These are phyloP conservation scores for Suhomyces wounanorum DNA, from an alignment of 1,139 yeast species.

Conservation along the genomic window DNA sequence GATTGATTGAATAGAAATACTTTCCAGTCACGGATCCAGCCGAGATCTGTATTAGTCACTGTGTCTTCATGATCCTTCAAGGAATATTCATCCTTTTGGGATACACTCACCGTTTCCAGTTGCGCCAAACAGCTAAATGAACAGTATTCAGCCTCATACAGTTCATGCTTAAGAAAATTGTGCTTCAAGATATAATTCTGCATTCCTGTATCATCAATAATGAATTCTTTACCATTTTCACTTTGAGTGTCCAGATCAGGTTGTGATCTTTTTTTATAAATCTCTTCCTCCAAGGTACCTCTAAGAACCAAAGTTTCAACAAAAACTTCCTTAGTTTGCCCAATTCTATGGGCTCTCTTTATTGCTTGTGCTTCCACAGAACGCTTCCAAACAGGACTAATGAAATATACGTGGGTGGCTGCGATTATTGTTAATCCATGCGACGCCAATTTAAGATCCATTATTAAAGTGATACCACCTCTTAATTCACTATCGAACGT, in stretches of 20 bases:
- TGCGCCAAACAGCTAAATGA: slow-evolving; percentile 29
- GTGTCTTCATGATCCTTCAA: slow-evolving; percentile 24
- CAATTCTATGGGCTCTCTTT: slow-evolving; percentile 73
- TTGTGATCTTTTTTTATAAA: slow-evolving; percentile 40
- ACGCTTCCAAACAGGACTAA: slow-evolving; percentile 71
- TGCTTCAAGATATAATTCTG: slow-evolving; percentile 56
- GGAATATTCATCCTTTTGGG: slow-evolving; percentile 22
- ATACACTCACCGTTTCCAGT: not conserved
- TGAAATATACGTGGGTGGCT: slow-evolving; percentile 68
- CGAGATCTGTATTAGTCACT: slow-evolving; percentile 2
- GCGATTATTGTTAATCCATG: slow-evolving; percentile 70
- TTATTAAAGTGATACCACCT: slow-evolving; percentile 58
- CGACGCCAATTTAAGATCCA: slow-evolving; percentile 69
- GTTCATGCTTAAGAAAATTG: slow-evolving; percentile 40
- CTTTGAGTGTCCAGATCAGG: slow-evolving; percentile 9
- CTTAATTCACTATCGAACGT: slow-evolving; percentile 30
- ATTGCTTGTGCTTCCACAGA: slow-evolving; percentile 74
- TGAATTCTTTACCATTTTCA: slow-evolving; percentile 29
- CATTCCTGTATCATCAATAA: slow-evolving; percentile 60
- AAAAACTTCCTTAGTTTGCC: slow-evolving; percentile 55
- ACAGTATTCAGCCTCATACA: slow-evolving; percentile 30
- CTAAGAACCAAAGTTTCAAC: slow-evolving; percentile 68
- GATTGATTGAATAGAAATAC: slow-evolving; percentile 47
- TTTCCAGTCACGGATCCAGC: slow-evolving; percentile 36
- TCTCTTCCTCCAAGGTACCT: slow-evolving; percentile 68